phyloP scores from a whole-genome alignment of 805 yeast species.

The Spathaspora girioi region DNA sequence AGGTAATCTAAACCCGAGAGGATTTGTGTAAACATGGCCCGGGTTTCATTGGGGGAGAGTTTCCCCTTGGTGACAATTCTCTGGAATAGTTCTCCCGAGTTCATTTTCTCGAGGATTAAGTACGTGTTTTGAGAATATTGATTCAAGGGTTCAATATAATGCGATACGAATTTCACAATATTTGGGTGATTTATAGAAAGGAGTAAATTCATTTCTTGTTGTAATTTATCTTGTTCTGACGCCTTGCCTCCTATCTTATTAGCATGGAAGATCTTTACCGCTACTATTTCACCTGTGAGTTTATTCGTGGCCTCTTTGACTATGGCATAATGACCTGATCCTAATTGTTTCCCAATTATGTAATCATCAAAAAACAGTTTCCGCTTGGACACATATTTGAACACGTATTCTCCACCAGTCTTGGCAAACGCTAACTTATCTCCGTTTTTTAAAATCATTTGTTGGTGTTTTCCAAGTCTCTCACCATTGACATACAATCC shows the following conservation, averaged over 20 bases:
- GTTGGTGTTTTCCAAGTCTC: conserved; percentile 45
- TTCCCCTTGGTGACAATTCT: conserved; percentile 64
- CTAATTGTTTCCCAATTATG: conserved; percentile 56
- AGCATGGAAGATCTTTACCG: conserved; percentile 72
- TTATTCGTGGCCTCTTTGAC: conserved; percentile 67
- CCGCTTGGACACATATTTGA: conserved; percentile 35
- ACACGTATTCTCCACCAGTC: conserved; percentile 46
- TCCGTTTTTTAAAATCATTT: conserved; percentile 54
- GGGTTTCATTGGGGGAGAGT: conserved; percentile 59
- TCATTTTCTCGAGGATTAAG: conserved; percentile 68
- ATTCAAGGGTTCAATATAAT: conserved; percentile 49
- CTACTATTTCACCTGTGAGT: conserved; percentile 56
- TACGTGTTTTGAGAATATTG: conserved; percentile 54
- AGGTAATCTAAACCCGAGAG: conserved; percentile 35
- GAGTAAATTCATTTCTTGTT: conserved; percentile 65
- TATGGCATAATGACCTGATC: conserved; percentile 79
- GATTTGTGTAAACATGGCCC: conserved; percentile 50
- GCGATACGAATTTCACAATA: conserved; percentile 61
- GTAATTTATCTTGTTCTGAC: conserved; percentile 40
- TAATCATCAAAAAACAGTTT: conserved; percentile 52
- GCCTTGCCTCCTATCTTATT: conserved; percentile 25
- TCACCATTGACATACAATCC: conserved; percentile 67
- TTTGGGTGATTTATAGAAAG: conserved; percentile 66
- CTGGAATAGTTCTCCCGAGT: conserved; percentile 73
- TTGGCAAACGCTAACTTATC: conserved; percentile 59